phyloP scores from a whole-genome alignment of 139 green algal species.

The Eudorina sp. region DNA sequence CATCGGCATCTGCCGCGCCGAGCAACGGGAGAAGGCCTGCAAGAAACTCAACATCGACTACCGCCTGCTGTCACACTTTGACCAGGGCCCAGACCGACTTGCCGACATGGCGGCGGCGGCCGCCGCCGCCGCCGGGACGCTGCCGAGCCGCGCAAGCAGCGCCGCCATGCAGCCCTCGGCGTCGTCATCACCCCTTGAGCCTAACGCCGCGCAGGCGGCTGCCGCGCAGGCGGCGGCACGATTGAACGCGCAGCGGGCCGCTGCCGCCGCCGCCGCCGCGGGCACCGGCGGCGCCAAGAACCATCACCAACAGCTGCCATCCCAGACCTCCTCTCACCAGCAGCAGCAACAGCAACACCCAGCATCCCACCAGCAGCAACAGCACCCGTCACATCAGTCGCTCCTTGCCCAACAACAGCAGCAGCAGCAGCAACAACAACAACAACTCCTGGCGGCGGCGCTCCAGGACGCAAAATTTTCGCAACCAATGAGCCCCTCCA shows the following conservation, averaged over 20 bases:
- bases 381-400: neutral
- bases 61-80: constrained; percentile 33
- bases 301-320: too few relatives aligned
- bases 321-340: too few relatives aligned
- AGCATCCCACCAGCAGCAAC: neutral
- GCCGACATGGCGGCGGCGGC: too few relatives aligned
- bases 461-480: neutral
- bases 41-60: constrained; percentile 60
- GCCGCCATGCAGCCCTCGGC: neutral
- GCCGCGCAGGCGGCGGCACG: neutral
- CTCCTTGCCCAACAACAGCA: neutral
- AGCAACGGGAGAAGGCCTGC: constrained; percentile 72
- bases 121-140: neutral
- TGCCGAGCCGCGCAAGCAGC: neutral
- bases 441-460: too few relatives aligned
- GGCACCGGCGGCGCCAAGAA: too few relatives aligned
- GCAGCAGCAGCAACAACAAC: neutral
- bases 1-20: constrained; percentile 71
- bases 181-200: too few relatives aligned
- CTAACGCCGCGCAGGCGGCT: neutral
- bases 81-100: neutral
- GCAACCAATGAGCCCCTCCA: neutral
- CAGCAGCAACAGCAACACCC: too few relatives aligned
- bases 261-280: too few relatives aligned
- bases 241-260: too few relatives aligned